Evolutionary conservation across 805 yeast species (phyloP), one percentile per base, ranked within the genome.

Genomic region (Lipomyces yamadae): DNA sequence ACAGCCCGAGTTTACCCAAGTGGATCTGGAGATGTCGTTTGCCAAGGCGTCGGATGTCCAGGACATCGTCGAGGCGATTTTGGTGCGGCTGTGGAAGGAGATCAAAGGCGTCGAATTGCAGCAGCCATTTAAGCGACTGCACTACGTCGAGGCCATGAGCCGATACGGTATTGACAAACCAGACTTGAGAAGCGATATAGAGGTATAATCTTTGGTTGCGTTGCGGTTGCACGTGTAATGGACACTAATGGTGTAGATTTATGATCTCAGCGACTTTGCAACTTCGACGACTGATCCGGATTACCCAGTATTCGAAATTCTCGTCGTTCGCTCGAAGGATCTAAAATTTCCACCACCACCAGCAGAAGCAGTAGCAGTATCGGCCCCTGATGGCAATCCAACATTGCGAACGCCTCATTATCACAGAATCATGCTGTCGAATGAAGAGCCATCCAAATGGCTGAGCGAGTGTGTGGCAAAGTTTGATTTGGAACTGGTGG

Each of bases 1-100:
- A 77, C 99, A 95, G 78, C 98, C 98, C 0, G 99, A 95, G 76
- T 95, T 95, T 76, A 95, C 99, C 0, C 99, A 95, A 78, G 80
- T 95, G n/a, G 99, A 95, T 81, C 73, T 95, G 78, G 99, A 95
- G 77, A 89, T 95, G 94, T 85, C 93, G 24, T 95, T 88, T 80
- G 88, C 93, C 2, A 82, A 82, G 69, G 85, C 86, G 39, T 79
- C 81, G 15, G 91, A 90, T 71, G 96, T 95, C 4, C 87, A 85
- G 76, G 64, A 75, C 0, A 87, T 86, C 0, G 86, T 94, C 1
- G 90, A 89, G 73, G 78, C 79, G 13, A 75, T 90, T 0, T 83
- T 92, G 0, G 75, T 77, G 4, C 74, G 75, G 0, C 80, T 87
- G 0, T 92, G 96, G 93, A 74, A 74, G 2, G 76, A 79, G 2